Evolutionary conservation across 1,139 yeast genomes (phyloP).

Genomic region (Wickerhamomyces sp.): DNA sequence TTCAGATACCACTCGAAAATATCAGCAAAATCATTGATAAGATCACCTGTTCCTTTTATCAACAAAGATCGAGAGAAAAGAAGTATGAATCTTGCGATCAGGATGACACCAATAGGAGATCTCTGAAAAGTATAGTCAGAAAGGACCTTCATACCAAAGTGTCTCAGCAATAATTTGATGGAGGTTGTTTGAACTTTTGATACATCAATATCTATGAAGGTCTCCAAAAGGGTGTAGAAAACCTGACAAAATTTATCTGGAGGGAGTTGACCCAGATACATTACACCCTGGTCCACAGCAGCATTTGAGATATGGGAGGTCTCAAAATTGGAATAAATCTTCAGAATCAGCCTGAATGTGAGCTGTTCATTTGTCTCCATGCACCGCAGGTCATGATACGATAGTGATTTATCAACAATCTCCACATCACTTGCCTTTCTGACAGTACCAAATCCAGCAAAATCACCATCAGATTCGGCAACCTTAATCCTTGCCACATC

Average conservation of each 20-base stretch:
- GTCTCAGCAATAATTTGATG: slow-evolving; percentile 9
- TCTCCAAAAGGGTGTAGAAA: slow-evolving; percentile 8
- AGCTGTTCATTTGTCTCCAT: slow-evolving; percentile 9
- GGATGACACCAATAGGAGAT: slow-evolving; percentile 10
- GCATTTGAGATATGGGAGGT: slow-evolving; percentile 1
- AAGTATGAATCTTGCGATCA: slow-evolving; percentile 7
- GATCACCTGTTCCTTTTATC: slow-evolving; percentile 4
- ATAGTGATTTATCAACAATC: background rate
- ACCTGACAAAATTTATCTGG: slow-evolving; percentile 8
- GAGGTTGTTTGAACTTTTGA: slow-evolving; percentile 4
- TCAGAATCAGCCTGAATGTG: slow-evolving; percentile 3
- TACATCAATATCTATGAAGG: slow-evolving; percentile 2
- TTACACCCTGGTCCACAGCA: slow-evolving; percentile 10
- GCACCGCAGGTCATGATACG: slow-evolving; percentile 8
- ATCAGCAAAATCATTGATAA: slow-evolving; percentile 13
- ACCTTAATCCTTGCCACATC: background rate
- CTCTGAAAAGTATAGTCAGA: slow-evolving; percentile 9
- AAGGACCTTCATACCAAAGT: slow-evolving; percentile 14
- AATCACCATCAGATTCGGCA: slow-evolving; percentile 6
- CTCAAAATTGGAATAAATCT: slow-evolving; percentile 6
- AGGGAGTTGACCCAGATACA: slow-evolving; percentile 6
- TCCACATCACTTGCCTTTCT: slow-evolving; percentile 6
- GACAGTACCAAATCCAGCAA: slow-evolving; percentile 18
- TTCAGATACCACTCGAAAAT: slow-evolving; percentile 12
- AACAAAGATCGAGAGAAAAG: slow-evolving; percentile 5